Percentiles rank a stretch among this genome's conserved stretches.
These are phyloP conservation scores for bread wheat (Triticum aestivum) DNA, from an alignment of 176 grass and related monocot genomes.

Conservation along the genomic window DNA sequence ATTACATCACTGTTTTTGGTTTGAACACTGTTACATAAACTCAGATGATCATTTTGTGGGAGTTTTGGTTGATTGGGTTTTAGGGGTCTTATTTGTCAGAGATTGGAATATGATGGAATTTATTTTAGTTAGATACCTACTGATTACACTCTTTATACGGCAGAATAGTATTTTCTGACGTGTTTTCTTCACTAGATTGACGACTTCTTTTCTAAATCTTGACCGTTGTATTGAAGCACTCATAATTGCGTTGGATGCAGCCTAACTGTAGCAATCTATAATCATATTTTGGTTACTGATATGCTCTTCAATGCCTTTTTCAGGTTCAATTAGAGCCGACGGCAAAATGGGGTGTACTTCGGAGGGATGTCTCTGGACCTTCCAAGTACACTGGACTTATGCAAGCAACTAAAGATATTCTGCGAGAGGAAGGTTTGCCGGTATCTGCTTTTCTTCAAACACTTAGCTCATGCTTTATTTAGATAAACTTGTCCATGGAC, in stretches of 20 bases:
- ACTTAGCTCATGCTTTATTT: background rate
- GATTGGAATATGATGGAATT: background rate
- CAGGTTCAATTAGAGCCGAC: slow-evolving; percentile 97
- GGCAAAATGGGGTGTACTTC: slow-evolving; percentile 58
- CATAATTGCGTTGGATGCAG: background rate
- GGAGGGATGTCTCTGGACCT: slow-evolving; percentile 54
- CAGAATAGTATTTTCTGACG: background rate
- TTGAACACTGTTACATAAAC: background rate
- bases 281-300: slow-evolving; percentile 9
- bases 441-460: slow-evolving; percentile 49
- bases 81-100: background rate
- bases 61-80: background rate
- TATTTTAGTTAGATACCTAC: background rate
- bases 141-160: background rate
- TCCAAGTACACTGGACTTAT: slow-evolving; percentile 91
- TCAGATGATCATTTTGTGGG: background rate
- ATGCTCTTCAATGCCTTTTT: slow-evolving; percentile 9
- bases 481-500: background rate
- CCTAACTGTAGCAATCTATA: background rate
- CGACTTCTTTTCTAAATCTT: background rate
- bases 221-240: background rate
- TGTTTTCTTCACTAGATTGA: background rate
- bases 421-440: slow-evolving; percentile 97
- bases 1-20: background rate
- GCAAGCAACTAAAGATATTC: slow-evolving; percentile 88